These are phyloP conservation scores for Dalbergia cochinchinensis DNA, from an alignment of 306 rosid genomes.

Conservation along the genomic window DNA sequence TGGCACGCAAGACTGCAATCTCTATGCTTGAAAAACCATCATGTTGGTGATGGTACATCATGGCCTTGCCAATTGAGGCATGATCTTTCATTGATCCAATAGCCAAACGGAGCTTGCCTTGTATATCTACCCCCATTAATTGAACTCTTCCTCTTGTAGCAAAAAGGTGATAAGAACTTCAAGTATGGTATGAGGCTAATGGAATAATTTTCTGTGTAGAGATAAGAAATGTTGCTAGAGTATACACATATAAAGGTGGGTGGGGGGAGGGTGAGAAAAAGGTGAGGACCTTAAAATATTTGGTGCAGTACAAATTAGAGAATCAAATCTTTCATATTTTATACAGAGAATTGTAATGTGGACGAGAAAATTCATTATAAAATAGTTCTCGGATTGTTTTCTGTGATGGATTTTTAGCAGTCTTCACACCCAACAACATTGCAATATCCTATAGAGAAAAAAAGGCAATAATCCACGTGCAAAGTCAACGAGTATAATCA, in stretches of 20 bases:
- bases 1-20: conserved; percentile 65
- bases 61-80: conserved; percentile 70
- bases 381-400: conserved; percentile 43
- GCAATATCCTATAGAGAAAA: conserved; percentile 19
- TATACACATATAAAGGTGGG: conserved; percentile 51
- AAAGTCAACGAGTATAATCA: conserved; percentile 59
- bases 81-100: conserved; percentile 67
- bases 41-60: conserved; percentile 56
- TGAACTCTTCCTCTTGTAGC: not conserved
- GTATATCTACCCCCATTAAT: conserved; percentile 61
- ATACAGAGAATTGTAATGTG: conserved; percentile 40
- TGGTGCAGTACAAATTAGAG: conserved; percentile 35
- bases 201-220: conserved; percentile 50
- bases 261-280: conserved; percentile 38
- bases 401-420: conserved; percentile 8
- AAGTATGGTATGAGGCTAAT: conserved; percentile 24
- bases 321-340: conserved; percentile 61
- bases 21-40: conserved; percentile 66
- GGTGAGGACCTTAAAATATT: conserved; percentile 30
- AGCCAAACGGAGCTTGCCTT: conserved; percentile 56
- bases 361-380: conserved; percentile 50
- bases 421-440: conserved; percentile 46
- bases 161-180: conserved; percentile 11
- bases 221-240: conserved; percentile 33
- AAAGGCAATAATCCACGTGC: conserved; percentile 47